Evolutionary conservation across 2,329 filamentous ascomycete species (phyloP), one percentile per base, ranked within the genome.

Genomic region (Nigrospora sphaerica): DNA sequence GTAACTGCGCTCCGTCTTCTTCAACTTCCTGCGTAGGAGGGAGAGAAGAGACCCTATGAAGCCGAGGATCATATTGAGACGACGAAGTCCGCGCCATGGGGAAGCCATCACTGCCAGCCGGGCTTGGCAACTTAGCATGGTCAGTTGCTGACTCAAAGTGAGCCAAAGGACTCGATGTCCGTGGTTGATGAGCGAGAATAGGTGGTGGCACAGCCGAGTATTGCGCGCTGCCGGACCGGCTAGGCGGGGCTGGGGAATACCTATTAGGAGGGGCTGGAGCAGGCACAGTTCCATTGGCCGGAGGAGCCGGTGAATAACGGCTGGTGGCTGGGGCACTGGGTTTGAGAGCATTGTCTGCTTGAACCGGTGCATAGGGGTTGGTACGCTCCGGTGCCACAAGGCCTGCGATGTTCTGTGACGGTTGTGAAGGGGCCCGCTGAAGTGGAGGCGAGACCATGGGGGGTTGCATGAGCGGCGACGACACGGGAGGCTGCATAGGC

Each of bases 151-250:
- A 69, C 58, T 84, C 81, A 48, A 81, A 83, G 54, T 85, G 79
- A 6, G 81, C 81, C 48, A 85, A 62, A 1, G 81, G 81, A 52
- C 81, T 85, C 2, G 81, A 85, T 2, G 81, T 85, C 51, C 81
- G 70, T 10, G 81, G 81, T 50, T 80, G 73, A 56, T 84, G 79
- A 40, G 78, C 68, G 36, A 83, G 65, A 34, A 71, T 62, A 13
- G 76, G 66, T 23, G 74, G 69, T 10, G 71, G 63, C 1, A 66
- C 60, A 17, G 62, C 64, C 7, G 66, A 56, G 23, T 76, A 73
- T 39, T 62, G 68, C n/a, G 65, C 62, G 17, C 59, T 64, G 6
- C 61, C 50, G 2, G 67, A 63, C 12, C 74, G 70, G 7, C 66
- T 59, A 17, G 66, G 65, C 9, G 69, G 67, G 32, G 69, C 70